Conservation (phyloP, 2,329 filamentous ascomycete genomes). For the Aspergillus amoenus region DNA sequence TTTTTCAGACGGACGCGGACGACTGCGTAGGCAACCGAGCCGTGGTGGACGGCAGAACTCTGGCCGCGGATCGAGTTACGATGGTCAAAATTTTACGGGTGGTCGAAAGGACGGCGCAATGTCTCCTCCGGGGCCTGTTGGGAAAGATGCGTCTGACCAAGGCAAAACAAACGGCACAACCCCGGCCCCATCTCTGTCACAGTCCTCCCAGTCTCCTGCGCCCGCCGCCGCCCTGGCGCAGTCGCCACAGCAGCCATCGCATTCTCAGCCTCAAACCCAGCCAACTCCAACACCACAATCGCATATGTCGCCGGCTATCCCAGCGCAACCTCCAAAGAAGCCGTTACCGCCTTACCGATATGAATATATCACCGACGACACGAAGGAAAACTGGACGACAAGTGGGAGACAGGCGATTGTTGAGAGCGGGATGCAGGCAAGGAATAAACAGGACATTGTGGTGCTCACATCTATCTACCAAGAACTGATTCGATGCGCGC, state of each 20-base stretch:
- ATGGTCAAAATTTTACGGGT: slow-evolving; percentile 35
- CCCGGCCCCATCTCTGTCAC: slow-evolving; percentile 15
- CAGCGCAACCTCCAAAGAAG: slow-evolving; percentile 18
- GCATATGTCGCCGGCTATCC: slow-evolving; percentile 14
- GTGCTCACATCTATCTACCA: slow-evolving; percentile 74
- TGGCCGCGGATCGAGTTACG: slow-evolving; percentile 35
- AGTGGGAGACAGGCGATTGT: slow-evolving; percentile 67
- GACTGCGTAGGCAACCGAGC: slow-evolving; percentile 37
- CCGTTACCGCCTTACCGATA: slow-evolving; percentile 62
- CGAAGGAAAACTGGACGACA: slow-evolving; percentile 66
- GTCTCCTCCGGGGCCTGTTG: slow-evolving; percentile 31
- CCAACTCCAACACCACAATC: slow-evolving; percentile 18
- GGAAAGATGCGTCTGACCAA: slow-evolving; percentile 30
- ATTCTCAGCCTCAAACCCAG: slow-evolving; percentile 18
- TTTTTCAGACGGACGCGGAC: slow-evolving; percentile 38
- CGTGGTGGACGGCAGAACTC: slow-evolving; percentile 40
- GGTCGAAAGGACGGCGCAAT: slow-evolving; percentile 30
- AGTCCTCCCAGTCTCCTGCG: slow-evolving; percentile 23
- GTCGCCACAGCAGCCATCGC: slow-evolving; percentile 11
- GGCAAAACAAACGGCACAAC: slow-evolving; percentile 29
- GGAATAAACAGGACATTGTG: slow-evolving; percentile 65
- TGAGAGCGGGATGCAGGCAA: slow-evolving; percentile 62
- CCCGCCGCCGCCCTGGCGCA: slow-evolving; percentile 13
- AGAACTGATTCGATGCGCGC: slow-evolving; percentile 75
- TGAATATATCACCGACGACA: slow-evolving; percentile 70